Evolutionary conservation across 352 stramenopile species (phyloP), one percentile per base, ranked within the genome.

Genomic region (Saprolegnia diclina): DNA sequence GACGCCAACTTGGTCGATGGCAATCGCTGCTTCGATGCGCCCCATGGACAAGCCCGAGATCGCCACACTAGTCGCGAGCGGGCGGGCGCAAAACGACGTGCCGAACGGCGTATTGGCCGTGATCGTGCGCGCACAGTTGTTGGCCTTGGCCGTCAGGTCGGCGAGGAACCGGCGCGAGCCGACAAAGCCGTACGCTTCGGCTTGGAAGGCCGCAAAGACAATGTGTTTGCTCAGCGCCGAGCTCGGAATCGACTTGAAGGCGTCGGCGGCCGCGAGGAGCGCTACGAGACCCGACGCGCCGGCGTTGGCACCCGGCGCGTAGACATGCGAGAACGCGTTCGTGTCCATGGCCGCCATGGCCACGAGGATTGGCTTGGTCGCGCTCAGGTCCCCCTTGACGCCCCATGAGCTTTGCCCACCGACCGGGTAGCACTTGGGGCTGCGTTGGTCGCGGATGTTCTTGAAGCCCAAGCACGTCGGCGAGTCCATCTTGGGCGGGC

Each of bases 301-400:
- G 0, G 84, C 86, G 65, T 94, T 94, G 9, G 84, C 86, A 29
- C 84, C 86, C 3, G 86, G 80, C 14, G 81, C 70, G 38, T 90
- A 71, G 21, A 91, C 79, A 70, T 92, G 86, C 11, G 84, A 92
- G 57, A 91, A 59, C 42, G 76, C 77, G 7, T 75, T 85, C 4
- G 83, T 80, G 71, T 94, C 86, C 86, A 94, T 92, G n/a, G 75
- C 73, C 1, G 83, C 74, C 83, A 91, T 92, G 18, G 81, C 86
- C 24, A 92, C 57, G 21, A 92, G 77, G 50, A 83, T 84, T 59
- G 90, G 77, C 0, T 75, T 76, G n/a, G 40, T 7, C 5, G 78
- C 71, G 9, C 72, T 70, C 11, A 78, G 64, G 62, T 89, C 79
- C 32, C 85, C 83, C 35, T 85, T 82, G 53, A 88, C 74, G 0